Percentiles rank a stretch among this genome's conserved stretches.
phyloP scores from a whole-genome alignment of 2,329 filamentous ascomycete species.

The Plenodomus biglobosus region DNA sequence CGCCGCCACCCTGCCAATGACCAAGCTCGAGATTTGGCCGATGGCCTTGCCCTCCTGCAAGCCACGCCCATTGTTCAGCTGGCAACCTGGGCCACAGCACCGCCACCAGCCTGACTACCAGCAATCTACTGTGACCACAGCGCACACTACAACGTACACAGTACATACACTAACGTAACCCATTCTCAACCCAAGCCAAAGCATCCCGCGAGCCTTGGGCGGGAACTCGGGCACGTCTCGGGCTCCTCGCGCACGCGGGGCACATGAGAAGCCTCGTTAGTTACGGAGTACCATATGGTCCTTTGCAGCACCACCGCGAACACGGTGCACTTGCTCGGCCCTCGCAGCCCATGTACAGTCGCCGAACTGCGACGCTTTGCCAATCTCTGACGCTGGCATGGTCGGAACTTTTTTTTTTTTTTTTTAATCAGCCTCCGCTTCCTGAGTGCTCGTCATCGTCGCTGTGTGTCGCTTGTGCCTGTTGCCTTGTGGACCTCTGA shows the following conservation, averaged over 20 bases:
- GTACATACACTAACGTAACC: no score
- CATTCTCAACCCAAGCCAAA: conserved; percentile 12
- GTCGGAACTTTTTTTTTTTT: not conserved
- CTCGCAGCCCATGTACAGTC: not conserved
- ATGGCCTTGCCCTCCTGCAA: not conserved
- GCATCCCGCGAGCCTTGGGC: conserved; percentile 28
- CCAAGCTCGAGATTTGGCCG: conserved; percentile 1
- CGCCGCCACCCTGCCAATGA: no score
- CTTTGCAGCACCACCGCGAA: conserved; percentile 31
- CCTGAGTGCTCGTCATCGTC: not conserved
- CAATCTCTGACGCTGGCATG: conserved; percentile 21
- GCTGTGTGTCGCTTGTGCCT: not conserved
- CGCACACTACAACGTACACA: no score
- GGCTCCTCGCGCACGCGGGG: conserved; percentile 25
- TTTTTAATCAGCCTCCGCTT: conserved; percentile 7
- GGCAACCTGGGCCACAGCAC: not conserved
- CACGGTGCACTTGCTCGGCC: conserved; percentile 20
- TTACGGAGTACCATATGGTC: no score
- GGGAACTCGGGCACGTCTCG: conserved; percentile 22
- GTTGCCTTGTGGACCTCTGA: not conserved
- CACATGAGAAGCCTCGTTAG: conserved; percentile 26
- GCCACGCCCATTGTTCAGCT: not conserved
- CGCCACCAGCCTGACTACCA: not conserved
- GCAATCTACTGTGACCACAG: no score
- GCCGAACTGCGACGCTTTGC: conserved; percentile 15